Conservation (phyloP, 2,329 filamentous ascomycete genomes). For the Arthrobotrys pseudoclavata region DNA sequence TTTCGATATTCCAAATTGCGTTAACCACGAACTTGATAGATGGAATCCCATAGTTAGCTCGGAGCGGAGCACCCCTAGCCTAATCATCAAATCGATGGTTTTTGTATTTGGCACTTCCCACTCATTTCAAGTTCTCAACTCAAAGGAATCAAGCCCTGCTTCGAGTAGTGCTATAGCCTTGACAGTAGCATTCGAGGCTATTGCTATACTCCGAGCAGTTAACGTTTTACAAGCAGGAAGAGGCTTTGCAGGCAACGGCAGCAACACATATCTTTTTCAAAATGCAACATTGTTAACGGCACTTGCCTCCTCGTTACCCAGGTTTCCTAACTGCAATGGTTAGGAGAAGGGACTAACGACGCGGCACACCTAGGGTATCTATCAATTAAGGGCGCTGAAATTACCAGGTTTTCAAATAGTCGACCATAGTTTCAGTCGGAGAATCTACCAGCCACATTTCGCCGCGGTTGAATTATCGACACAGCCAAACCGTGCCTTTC, state of each 20-base stretch:
- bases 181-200: not conserved
- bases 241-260: not conserved
- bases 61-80: too few relatives aligned
- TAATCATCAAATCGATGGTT: too few relatives aligned
- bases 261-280: not conserved
- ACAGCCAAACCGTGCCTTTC: not conserved
- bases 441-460: not conserved
- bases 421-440: conserved; percentile 3
- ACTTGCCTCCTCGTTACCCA: conserved; percentile 14
- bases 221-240: not conserved
- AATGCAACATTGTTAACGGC: conserved; percentile 15
- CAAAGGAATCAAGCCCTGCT: too few relatives aligned
- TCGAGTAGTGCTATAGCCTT: too few relatives aligned
- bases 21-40: not conserved
- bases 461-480: not conserved
- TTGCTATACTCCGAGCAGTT: too few relatives aligned
- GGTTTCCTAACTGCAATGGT: not conserved
- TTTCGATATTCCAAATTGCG: not conserved
- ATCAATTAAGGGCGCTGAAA: conserved; percentile 8
- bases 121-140: too few relatives aligned
- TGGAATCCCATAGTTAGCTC: not conserved
- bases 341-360: conserved; percentile 7
- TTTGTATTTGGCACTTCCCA: too few relatives aligned
- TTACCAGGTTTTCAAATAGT: conserved; percentile 8
- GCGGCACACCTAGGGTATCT: conserved; percentile 1